Conservation (phyloP, 768 basidiomycete genomes). For the Trametes gibbosa region DNA sequence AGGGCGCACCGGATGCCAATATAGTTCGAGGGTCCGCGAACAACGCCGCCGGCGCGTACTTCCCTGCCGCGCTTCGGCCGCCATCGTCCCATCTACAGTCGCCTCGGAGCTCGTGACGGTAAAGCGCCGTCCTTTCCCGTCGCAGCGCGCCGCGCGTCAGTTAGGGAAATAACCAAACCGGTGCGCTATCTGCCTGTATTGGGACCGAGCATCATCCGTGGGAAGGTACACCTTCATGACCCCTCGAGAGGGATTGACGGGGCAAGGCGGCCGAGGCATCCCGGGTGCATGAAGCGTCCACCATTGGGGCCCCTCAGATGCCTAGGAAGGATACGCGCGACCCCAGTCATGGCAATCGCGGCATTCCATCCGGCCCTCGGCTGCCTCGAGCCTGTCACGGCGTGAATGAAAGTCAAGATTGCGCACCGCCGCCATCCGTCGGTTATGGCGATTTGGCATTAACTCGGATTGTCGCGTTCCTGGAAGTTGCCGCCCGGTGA, state of each 20-base stretch:
- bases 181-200: background rate
- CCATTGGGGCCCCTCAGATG: too few relatives aligned
- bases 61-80: constrained; percentile 4
- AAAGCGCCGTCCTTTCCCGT: background rate
- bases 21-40: background rate
- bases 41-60: background rate
- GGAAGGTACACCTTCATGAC: background rate
- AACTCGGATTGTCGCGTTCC: constrained; percentile 10
- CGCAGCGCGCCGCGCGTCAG: background rate
- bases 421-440: background rate
- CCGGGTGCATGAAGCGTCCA: background rate
- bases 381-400: constrained; percentile 6
- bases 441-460: background rate
- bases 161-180: background rate
- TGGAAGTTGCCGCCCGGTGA: background rate
- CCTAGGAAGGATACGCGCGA: background rate
- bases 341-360: background rate
- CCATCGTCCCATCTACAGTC: background rate
- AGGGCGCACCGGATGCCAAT: background rate
- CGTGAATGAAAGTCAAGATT: background rate
- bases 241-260: constrained; percentile 2
- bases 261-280: constrained; percentile 6
- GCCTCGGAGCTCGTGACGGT: background rate
- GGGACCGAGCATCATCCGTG: constrained; percentile 1
- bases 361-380: constrained; percentile 6